Base-by-base conservation (phyloP, 768 basidiomycete genomes). In the Rhodotorula kratochvilovae region DNA sequence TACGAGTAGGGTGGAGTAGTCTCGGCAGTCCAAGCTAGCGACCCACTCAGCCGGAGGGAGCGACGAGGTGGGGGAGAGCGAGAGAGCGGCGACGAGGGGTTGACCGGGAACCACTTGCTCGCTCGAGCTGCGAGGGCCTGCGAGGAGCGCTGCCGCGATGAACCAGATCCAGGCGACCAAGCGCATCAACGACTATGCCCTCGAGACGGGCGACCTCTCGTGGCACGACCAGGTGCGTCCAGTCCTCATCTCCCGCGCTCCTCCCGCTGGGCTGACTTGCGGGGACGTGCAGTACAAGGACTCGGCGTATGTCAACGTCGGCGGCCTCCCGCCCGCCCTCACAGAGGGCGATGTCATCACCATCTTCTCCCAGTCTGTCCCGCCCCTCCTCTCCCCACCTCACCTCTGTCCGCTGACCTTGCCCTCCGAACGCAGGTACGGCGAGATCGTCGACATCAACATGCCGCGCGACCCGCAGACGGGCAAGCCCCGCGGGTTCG, bases 301-400 rank as follows among this genome's bases (percentile, higher is more conserved):
- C 81, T 96, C 93, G 57, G 96, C 96, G 25, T 96, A 98, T 81
- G 84, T 99, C 76, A 96, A 92, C 80, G 84, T 91, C 66, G 94
- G 96, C 54, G 94, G 95, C 29, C 85, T 99, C 42, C 85, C 89
- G 72, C 86, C 84, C 76, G 92, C 93, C 75, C 83, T 98, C 59
- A 96, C 96, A 5, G 96, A 99, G 81, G 96, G 96, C 66, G 96
- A 99, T 79, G 91, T 99, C 27, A 90, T 98, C 75, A 87, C 92
- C 25, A 92, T 98, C 68, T 95, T 97, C 82, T 98, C 95, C 27
- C 96, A 99, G 93, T 96, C 78, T 53, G 73, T 68, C 43, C 5
- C 55, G n/a, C n/a, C n/a, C 12, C 35, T 36, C 33, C 42, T 25
- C 16, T 42, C 25, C 57, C 21, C 35, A 42, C 27, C 29, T 7